Percentiles rank a stretch among this genome's conserved stretches.
These are phyloP conservation scores for Trichoderma aggressivum DNA, from an alignment of 2,329 filamentous ascomycete species.

Conservation along the genomic window DNA sequence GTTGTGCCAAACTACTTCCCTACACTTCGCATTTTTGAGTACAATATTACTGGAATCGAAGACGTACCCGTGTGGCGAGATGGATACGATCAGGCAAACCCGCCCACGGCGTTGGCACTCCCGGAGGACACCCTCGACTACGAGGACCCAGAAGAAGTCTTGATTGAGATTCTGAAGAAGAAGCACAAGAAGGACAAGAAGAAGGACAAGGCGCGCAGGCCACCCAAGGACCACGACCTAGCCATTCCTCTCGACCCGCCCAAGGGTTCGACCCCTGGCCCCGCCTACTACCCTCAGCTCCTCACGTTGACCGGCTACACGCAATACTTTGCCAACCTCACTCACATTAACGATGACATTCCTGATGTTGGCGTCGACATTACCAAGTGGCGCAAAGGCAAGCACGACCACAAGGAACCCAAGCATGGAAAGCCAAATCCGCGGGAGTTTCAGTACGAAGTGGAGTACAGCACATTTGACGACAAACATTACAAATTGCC, in stretches of 20 bases:
- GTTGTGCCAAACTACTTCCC: conserved; percentile 92
- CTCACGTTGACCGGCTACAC: conserved; percentile 76
- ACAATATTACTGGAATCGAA: conserved; percentile 81
- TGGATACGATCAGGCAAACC: conserved; percentile 21
- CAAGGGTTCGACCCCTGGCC: conserved; percentile 71
- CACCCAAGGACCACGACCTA: conserved; percentile 58
- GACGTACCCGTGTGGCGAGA: conserved; percentile 47
- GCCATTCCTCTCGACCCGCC: conserved; percentile 69
- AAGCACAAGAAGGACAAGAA: conserved; percentile 31
- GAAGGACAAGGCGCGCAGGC: conserved; percentile 39
- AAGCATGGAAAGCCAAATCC: conserved; percentile 54
- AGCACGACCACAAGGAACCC: conserved; percentile 55
- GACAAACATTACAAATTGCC: conserved; percentile 71
- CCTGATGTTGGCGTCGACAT: conserved; percentile 28
- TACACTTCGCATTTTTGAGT: conserved; percentile 84
- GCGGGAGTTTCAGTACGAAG: conserved; percentile 66
- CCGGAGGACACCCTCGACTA: neutral
- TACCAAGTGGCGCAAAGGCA: conserved; percentile 62
- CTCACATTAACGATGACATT: conserved; percentile 75
- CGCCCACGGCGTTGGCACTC: neutral
- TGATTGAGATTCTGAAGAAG: conserved; percentile 32
- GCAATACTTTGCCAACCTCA: conserved; percentile 95
- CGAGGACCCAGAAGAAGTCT: conserved; percentile 31
- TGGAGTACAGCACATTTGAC: conserved; percentile 82
- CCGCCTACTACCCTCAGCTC: conserved; percentile 83